Evolutionary conservation across 2,329 filamentous ascomycete species (phyloP), one percentile per base, ranked within the genome.

Genomic region (Fonsecaea pedrosoi): DNA sequence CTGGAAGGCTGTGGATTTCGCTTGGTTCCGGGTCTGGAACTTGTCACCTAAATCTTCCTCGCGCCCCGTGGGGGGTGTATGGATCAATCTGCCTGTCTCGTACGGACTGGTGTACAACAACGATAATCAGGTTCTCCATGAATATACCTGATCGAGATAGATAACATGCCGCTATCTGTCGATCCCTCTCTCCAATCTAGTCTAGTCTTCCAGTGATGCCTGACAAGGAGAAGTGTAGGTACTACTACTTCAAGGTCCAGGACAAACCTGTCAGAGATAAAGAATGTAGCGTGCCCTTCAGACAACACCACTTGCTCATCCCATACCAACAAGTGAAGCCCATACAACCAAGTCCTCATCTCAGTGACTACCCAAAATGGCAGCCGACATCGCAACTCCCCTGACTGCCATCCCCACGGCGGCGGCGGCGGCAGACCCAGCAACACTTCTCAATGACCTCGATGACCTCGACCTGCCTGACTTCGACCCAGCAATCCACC

Each of bases 401-500:
- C 13, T 55, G 54, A 30, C 54, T 18, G 30, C 54, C 3, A 55
- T 55, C 12, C 54, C 54, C 35, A 55, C 15, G 7, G 10, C 32
- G 30, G 3, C 32, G 30, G 3, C 25, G 25, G 25, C 25, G 25
- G 25, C 25, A 25, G 30, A 55, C 12, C 9, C 25, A 38, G 35
- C 54, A 10, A 38, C 54, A 9, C 1, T 34, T 18, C 15, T 55
- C 18, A 32, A 55, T 30, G 30, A 35, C 3, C 12, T 21, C 35
- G 54, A 55, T 30, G 30, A 35, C 4, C 12, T 21, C 35, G 54
- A 55, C 6, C 54, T 55, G 4, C 54, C 54, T 8, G 54, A 34
- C 21, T 61, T 61, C 37, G 59, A 61, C 30, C 59, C 59, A 18
- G 48, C 42, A 10, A 61, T 61, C 35, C 59, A 61, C 59, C 45